Evolutionary conservation across 2,329 filamentous ascomycete genomes (phyloP), one percentile per base, ranked within the genome.

Genomic region (Microsporum canis): DNA sequence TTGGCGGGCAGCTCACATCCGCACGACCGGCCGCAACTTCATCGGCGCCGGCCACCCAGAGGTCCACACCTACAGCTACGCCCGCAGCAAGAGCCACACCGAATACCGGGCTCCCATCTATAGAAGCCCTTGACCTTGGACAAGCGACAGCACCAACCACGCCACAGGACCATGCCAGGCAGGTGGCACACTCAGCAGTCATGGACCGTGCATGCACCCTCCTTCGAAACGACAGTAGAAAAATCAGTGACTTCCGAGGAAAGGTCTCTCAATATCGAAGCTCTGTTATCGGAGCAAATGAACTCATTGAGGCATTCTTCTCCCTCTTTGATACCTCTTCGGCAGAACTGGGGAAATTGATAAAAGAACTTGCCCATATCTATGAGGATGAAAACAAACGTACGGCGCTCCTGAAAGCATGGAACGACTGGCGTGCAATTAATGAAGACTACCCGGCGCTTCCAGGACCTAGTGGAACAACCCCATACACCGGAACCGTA

Each of bases 341-440:
- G 5, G 83, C 84, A 12, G 88, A 95, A 33, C 79, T 99, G 0
- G 91, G 91, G 12, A 96, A 91, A 31, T 81, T 99, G 0, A 83
- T 97, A 64, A 88, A 92, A 63, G 94, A 99, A 71, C 82, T 96
- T 2, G 88, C 92, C 3, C 92, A 97, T 59, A 84, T 99, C 8
- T 97, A 94, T 68, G 92, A 99, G 67, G 87, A 95, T 66, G 81
- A 87, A 57, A 71, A 73, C 17, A 96, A 95, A 71, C 84, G 84
- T 0, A 85, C 87, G 59, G 80, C 78, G 0, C 77, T 99, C 2
- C 82, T 91, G 31, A 87, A 87, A 68, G 89, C 91, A 0, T 96
- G 92, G 91, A 89, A 90, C 67, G 89, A 96, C 74, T 96, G 92
- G 89, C 89, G 89, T 55, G 91, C 91, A 41, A 94, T 95, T 75